A percentile compares a stretch with the other conserved stretches of the same genome.
Evolutionary conservation across 2,329 filamentous ascomycete genomes (phyloP).

Genomic region (Dactylonectria estremocensis): DNA sequence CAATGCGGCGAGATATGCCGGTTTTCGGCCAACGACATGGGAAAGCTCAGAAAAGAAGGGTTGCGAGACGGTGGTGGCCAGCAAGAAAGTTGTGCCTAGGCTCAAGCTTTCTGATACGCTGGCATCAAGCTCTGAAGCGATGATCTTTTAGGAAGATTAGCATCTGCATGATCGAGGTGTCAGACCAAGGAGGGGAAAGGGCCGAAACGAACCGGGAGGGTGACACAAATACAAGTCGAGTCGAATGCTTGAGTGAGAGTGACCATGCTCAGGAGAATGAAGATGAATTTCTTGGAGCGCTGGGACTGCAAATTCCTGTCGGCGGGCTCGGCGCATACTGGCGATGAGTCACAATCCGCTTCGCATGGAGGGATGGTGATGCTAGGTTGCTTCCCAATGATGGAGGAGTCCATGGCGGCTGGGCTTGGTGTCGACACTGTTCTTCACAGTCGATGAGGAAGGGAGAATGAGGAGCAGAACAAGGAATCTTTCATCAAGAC

Average conservation of each 20-base stretch:
- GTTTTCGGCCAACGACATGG: slow-evolving; percentile 54
- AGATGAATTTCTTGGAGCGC: slow-evolving; percentile 34
- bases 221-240: slow-evolving; percentile 48
- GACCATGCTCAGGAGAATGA: slow-evolving; percentile 42
- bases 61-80: slow-evolving; percentile 75
- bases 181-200: not conserved
- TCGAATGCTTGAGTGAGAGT: slow-evolving; percentile 46
- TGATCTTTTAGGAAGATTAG: slow-evolving; percentile 33
- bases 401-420: not conserved
- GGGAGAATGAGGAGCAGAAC: not conserved
- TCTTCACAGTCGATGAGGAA: not conserved
- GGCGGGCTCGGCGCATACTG: not conserved
- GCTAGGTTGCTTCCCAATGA: not conserved
- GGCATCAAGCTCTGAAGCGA: slow-evolving; percentile 46
- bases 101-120: slow-evolving; percentile 45
- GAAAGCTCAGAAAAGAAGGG: slow-evolving; percentile 61
- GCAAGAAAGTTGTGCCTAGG: slow-evolving; percentile 76
- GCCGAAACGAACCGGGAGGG: slow-evolving; percentile 43
- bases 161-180: slow-evolving; percentile 1
- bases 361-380: not conserved
- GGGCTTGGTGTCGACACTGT: not conserved
- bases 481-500: not conserved
- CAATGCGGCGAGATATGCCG: slow-evolving; percentile 39
- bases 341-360: not conserved
- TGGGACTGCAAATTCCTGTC: slow-evolving; percentile 2